Conservation (phyloP, 169 alveolate species). For the Cryptosporidium baileyi region DNA sequence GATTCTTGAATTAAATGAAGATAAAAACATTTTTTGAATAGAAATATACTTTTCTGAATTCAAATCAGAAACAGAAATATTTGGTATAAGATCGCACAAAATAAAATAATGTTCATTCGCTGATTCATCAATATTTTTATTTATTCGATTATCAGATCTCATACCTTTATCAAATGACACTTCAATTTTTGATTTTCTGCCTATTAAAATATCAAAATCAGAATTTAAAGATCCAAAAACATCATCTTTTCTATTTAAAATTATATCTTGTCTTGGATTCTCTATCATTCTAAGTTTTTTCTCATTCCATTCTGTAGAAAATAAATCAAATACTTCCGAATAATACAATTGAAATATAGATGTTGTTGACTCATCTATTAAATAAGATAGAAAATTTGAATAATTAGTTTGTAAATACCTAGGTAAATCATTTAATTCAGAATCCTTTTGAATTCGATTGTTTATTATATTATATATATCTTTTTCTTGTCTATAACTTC, state of each 20-base stretch:
- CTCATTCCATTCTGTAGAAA: slow-evolving; percentile 50
- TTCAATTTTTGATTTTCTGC: background rate
- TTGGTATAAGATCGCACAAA: slow-evolving; percentile 23
- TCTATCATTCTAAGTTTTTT: slow-evolving; percentile 27
- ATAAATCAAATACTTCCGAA: slow-evolving; percentile 45
- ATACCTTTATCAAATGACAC: background rate
- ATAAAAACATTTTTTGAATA: slow-evolving; percentile 31
- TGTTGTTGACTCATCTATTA: slow-evolving; percentile 51
- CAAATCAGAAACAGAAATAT: slow-evolving; percentile 10
- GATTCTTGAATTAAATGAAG: slow-evolving; percentile 37
- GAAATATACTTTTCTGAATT: slow-evolving; percentile 22
- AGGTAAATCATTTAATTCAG: background rate
- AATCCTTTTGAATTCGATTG: background rate
- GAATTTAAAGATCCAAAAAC: background rate
- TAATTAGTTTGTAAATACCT: slow-evolving; percentile 41
- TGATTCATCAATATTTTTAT: background rate
- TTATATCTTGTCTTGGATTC: too few relatives aligned
- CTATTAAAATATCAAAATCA: background rate
- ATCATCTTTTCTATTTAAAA: too few relatives aligned
- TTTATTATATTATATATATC: background rate
- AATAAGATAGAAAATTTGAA: slow-evolving; percentile 44
- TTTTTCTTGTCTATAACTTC: background rate
- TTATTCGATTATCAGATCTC: too few relatives aligned
- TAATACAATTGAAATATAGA: slow-evolving; percentile 33
- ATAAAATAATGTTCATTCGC: slow-evolving; percentile 12